These are phyloP conservation scores for Dactylellina parvicollis DNA, from an alignment of 2,329 filamentous ascomycete genomes.

Conservation along the genomic window DNA sequence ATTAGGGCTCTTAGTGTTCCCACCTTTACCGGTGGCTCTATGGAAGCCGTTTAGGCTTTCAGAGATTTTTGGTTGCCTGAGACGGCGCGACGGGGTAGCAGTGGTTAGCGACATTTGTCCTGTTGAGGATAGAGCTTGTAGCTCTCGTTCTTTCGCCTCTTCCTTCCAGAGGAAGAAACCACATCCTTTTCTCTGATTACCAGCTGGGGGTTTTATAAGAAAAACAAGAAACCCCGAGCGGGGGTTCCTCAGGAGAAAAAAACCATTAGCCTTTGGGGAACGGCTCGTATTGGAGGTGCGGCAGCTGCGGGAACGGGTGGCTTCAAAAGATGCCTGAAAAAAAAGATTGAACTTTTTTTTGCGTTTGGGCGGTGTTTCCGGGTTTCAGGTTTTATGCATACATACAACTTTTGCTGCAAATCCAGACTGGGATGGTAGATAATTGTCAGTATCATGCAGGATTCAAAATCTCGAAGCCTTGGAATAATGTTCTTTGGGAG, in stretches of 20 bases:
- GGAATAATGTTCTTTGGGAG: neutral
- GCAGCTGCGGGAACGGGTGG: constrained; percentile 4
- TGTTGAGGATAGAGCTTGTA: constrained; percentile 62
- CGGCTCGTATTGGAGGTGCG: neutral
- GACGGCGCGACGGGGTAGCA: constrained; percentile 16
- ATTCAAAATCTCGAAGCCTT: neutral
- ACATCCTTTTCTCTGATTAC: constrained; percentile 60
- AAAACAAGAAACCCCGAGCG: neutral
- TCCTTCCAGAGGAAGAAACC: constrained; percentile 70
- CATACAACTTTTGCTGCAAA: constrained; percentile 42
- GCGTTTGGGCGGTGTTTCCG: neutral
- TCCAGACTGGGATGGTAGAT: constrained; percentile 27
- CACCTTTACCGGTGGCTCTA: neutral
- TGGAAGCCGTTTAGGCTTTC: constrained; percentile 10
- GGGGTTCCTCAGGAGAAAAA: constrained; percentile 1
- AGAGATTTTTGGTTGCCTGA: constrained; percentile 26
- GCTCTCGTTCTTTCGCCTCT: constrained; percentile 65
- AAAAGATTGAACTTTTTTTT: neutral
- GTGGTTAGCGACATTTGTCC: constrained; percentile 22
- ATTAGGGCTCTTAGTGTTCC: neutral
- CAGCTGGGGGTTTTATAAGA: constrained; percentile 30
- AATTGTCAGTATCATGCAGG: neutral
- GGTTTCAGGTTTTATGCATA: constrained; percentile 8
- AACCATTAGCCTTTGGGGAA: constrained; percentile 14
- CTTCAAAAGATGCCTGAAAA: constrained; percentile 21